Evolutionary conservation across 1,284 basidiomycete genomes (phyloP).

Genomic region (Limonomyces culmigenus): DNA sequence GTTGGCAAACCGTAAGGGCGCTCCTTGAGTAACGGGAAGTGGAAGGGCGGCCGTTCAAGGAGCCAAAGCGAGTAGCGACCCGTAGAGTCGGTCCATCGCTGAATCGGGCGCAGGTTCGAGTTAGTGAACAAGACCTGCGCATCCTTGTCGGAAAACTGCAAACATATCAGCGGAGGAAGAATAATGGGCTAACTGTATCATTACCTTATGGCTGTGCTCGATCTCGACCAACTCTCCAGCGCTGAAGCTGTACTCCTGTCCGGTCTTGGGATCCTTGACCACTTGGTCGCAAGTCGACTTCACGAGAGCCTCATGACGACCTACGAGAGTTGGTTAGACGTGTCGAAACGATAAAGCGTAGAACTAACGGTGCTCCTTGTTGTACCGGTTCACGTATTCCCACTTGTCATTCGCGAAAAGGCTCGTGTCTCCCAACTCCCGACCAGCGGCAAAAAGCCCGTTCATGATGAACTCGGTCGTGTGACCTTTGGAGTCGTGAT

Average conservation of each 20-base stretch:
- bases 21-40: conserved; percentile 39
- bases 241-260: conserved; percentile 31
- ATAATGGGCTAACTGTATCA: not conserved
- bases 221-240: conserved; percentile 72
- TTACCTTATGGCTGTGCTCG: conserved; percentile 80
- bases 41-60: conserved; percentile 73
- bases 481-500: conserved; percentile 68
- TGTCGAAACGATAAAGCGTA: not conserved
- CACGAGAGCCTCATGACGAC: conserved; percentile 79
- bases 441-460: conserved; percentile 54
- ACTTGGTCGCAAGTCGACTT: conserved; percentile 50
- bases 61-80: conserved; percentile 80
- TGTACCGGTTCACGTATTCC: conserved; percentile 76
- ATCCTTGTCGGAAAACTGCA: conserved; percentile 69
- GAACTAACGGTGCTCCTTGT: conserved; percentile 45
- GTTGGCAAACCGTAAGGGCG: conserved; percentile 56
- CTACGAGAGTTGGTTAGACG: conserved; percentile 19
- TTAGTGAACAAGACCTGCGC: conserved; percentile 58
- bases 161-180: conserved; percentile 1
- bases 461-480: conserved; percentile 86
- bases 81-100: conserved; percentile 70
- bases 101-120: conserved; percentile 70
- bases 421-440: conserved; percentile 38
- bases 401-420: conserved; percentile 56
- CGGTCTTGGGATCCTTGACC: conserved; percentile 32